A percentile compares a stretch with the other conserved stretches of the same genome.
phyloP scores from a whole-genome alignment of 176 grass and related monocot species.

The Hordeum vulgare region MorexV3_pseudomolecules_assembly NC_058521.1:452332492-452332991 shows the following conservation, averaged over 20 bases:
- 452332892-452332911: no score
- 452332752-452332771: no score
- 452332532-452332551: neutral
- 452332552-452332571: neutral
- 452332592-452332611: neutral
- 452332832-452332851: no score
- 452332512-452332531: neutral
- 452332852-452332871: no score
- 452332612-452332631: neutral
- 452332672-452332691: neutral
- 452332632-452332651: neutral
- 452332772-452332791: no score
- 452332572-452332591: neutral
- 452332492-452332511: slow-evolving; percentile 25
- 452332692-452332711: neutral
- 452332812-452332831: no score
- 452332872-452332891: no score
- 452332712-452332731: neutral
- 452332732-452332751: neutral
- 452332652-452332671: neutral
- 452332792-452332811: no score
- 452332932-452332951: no score
- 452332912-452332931: no score
- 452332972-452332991: no score
- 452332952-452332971: no score